Evolutionary conservation across 2,329 filamentous ascomycete species (phyloP), one percentile per base, ranked within the genome.

Genomic region (Pseudocercospora macadamiae): DNA sequence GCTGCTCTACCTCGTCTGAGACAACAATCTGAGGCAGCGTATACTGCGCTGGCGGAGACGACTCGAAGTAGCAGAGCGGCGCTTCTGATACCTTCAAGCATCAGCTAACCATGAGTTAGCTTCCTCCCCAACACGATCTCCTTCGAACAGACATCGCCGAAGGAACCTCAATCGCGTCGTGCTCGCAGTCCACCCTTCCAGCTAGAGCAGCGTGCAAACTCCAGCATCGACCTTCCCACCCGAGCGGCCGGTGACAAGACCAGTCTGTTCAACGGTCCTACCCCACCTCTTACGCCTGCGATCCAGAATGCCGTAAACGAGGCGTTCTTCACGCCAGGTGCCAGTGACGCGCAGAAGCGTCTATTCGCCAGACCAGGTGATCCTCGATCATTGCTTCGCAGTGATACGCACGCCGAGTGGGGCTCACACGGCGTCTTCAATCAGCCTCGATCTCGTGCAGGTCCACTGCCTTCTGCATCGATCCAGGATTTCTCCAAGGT

Each of bases 121-220:
- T 96, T 96, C 73, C 84, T 97, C 32, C 93, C 93, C 30, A 93
- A 96, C 74, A 97, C 93, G 37, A 82, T 96, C 70, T 88, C 96
- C 75, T 97, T 97, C 75, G 72, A 79, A 54, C 87, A 88, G 67
- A 90, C 57, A 84, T 60, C 58, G 32, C 52, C 62, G 18, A 58
- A 64, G 26, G 57, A 70, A 65, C 28, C 64, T 61, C 19, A 69
- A 58, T 60, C 54, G 60, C 55, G 26, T 68, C 65, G 36, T 64
- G 26, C 26, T 16, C 70, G 34, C 69, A 62, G 51, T 37, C 57
- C 59, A 14, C 59, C 64, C 2, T 62, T 65, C 47, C 51, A 62
- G 53, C 51, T 63, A 18, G 57, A 63, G 10, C 57, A 62, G 37
- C 58, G 77, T 71, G 62, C 82, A 80, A 65, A 83, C 80, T 61